Conservation (phyloP, 1,284 basidiomycete genomes). For the Puccinia coronata region DNA sequence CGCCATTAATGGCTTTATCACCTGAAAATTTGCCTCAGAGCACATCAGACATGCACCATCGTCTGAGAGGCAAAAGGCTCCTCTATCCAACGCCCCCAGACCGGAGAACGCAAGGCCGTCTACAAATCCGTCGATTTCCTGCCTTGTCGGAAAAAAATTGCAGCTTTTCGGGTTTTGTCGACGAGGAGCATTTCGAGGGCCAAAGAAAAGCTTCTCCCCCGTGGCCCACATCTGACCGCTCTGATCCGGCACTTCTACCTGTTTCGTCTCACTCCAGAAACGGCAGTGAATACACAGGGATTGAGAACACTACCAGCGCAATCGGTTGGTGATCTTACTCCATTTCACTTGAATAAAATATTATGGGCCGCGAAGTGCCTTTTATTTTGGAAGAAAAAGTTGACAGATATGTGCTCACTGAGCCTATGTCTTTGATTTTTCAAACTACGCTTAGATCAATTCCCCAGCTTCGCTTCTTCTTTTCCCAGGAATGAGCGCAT, state of each 20-base stretch:
- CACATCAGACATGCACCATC: constrained; percentile 6
- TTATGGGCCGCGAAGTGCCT: too few relatives aligned
- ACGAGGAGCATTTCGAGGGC: neutral
- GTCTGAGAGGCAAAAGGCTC: neutral
- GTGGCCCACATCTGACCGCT: neutral
- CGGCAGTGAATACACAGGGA: constrained; percentile 7
- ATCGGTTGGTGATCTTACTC: constrained; percentile 7
- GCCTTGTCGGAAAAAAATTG: neutral
- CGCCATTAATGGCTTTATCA: neutral
- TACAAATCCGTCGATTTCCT: neutral
- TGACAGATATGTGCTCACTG: neutral
- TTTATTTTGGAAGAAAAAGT: neutral
- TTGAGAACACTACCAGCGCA: constrained; percentile 23
- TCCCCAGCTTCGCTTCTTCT: neutral
- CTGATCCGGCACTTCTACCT: neutral
- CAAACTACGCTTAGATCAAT: neutral
- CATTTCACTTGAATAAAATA: neutral
- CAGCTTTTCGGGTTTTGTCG: neutral
- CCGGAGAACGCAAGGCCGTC: neutral
- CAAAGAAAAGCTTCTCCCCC: neutral
- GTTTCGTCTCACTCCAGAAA: neutral
- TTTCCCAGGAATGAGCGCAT: neutral
- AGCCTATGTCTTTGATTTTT: neutral
- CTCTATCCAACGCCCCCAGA: neutral
- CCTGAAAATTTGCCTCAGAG: neutral